Evolutionary conservation across 1,284 basidiomycete genomes (phyloP).

Genomic region (Boletus austroedulis): DNA sequence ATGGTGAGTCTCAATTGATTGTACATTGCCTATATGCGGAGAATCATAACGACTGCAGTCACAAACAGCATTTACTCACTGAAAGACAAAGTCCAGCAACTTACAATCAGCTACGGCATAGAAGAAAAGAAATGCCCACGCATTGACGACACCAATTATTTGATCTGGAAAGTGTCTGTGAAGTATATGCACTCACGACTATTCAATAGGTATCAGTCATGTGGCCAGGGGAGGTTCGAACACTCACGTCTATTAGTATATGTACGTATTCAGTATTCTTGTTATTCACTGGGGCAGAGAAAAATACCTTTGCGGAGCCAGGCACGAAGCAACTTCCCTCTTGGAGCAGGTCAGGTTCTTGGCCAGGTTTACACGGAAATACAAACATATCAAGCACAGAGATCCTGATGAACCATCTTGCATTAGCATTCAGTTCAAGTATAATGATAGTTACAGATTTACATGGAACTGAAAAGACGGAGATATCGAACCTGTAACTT

Average conservation of each 20-base stretch:
- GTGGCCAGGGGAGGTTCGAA: too few relatives aligned
- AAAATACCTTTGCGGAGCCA: not conserved
- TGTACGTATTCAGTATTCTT: not conserved
- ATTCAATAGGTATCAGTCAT: not conserved
- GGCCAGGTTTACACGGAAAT: not conserved
- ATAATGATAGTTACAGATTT: not conserved
- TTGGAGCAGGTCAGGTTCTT: not conserved
- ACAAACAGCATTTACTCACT: not conserved
- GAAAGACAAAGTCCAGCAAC: not conserved
- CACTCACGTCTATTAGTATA: not conserved
- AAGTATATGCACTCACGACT: constrained; percentile 6
- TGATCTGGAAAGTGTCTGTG: not conserved
- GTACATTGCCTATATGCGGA: constrained; percentile 16
- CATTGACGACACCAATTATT: not conserved
- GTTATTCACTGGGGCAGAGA: not conserved
- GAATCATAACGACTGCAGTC: constrained; percentile 10
- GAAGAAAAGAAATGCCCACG: constrained; percentile 11
- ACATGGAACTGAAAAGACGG: not conserved
- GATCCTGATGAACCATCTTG: not conserved
- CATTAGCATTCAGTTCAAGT: not conserved
- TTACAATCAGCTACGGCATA: constrained; percentile 12
- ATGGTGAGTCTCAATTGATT: constrained; percentile 2
- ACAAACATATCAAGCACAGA: not conserved
- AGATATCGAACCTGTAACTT: not conserved
- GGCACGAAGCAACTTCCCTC: not conserved